A percentile compares a stretch with the other conserved stretches of the same genome.
Evolutionary conservation across 306 rosid genomes (phyloP).

Genomic region (Oxytropis ochrocephala): DNA sequence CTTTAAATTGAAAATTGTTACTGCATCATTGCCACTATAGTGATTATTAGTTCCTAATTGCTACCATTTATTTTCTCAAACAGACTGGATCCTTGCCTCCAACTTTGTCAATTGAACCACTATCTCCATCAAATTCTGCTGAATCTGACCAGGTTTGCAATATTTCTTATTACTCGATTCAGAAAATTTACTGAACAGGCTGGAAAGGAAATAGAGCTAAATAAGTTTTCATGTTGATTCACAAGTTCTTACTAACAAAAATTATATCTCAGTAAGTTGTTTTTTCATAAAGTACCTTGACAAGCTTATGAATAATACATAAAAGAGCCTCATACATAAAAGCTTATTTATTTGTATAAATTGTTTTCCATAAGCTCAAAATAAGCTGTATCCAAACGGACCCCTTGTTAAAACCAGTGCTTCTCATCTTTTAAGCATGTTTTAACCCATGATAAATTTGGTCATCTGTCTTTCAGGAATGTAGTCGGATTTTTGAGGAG

Average conservation of each 20-base stretch:
- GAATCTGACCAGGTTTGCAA: conserved; percentile 45
- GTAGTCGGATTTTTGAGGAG: conserved; percentile 31
- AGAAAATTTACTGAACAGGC: neutral
- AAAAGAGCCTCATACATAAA: too few species aligned
- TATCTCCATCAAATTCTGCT: conserved; percentile 32
- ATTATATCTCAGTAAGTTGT: too few species aligned
- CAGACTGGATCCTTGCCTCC: conserved; percentile 48
- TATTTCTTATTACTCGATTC: conserved; percentile 4
- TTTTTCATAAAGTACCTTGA: too few species aligned
- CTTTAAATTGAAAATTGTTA: neutral
- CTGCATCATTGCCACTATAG: neutral
- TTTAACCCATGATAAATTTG: neutral
- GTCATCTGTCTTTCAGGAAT: conserved; percentile 38
- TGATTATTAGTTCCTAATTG: neutral
- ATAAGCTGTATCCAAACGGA: too few species aligned
- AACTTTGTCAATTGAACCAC: conserved; percentile 27
- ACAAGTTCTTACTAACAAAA: too few species aligned
- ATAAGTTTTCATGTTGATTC: too few species aligned
- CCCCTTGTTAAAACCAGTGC: too few species aligned
- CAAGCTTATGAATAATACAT: too few species aligned
- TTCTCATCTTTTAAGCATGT: neutral
- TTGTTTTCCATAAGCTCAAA: too few species aligned
- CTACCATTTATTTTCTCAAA: neutral
- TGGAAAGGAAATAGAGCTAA: neutral
- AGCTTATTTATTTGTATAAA: too few species aligned